Percentiles rank a stretch among this genome's conserved stretches.
These are phyloP conservation scores for Xerocomellus amylosporus DNA, from an alignment of 768 basidiomycete species.

Conservation along the genomic window DNA sequence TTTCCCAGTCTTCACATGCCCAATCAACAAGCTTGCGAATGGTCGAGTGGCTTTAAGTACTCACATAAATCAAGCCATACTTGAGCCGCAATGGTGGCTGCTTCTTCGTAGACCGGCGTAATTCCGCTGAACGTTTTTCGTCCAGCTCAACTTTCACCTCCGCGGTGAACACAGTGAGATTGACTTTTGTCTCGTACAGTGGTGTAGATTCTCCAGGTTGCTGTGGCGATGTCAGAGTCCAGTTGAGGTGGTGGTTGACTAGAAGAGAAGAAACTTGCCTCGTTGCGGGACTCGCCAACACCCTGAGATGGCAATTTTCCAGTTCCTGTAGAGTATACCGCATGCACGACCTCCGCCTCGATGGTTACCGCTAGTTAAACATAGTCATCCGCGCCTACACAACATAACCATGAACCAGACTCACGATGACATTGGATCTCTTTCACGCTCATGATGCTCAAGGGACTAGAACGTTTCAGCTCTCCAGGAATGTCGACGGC, in stretches of 20 bases:
- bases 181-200: constrained; percentile 5
- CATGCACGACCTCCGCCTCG: constrained; percentile 54
- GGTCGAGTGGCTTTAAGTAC: neutral
- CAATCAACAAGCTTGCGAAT: neutral
- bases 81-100: neutral
- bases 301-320: too few species aligned
- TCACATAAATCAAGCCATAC: constrained; percentile 9
- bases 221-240: too few species aligned
- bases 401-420: neutral
- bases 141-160: neutral
- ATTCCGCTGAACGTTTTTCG: neutral
- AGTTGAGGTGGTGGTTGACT: too few species aligned
- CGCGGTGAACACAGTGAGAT: constrained; percentile 32
- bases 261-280: too few species aligned
- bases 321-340: too few species aligned
- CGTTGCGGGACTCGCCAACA: too few species aligned
- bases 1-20: constrained; percentile 1
- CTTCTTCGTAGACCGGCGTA: constrained; percentile 1
- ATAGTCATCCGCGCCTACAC: neutral
- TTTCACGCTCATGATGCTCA: constrained; percentile 63
- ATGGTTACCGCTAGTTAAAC: constrained; percentile 60
- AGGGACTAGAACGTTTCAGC: constrained; percentile 52
- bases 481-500: constrained; percentile 49
- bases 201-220: neutral
- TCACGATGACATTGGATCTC: constrained; percentile 41